phyloP scores from a whole-genome alignment of 148 eudicot genomes.

The Camellia granthamiana region DNA sequence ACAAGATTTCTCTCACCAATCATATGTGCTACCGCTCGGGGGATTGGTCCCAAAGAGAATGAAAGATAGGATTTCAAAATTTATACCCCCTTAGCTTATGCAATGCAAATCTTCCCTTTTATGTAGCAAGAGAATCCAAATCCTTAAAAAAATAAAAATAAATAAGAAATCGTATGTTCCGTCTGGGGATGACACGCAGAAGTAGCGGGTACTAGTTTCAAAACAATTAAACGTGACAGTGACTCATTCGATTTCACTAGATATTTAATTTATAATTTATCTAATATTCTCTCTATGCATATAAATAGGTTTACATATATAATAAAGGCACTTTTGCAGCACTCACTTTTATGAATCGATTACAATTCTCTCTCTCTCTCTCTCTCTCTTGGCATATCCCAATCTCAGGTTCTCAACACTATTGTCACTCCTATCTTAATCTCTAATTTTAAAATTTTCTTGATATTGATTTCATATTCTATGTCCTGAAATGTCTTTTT shows the following conservation, averaged over 20 bases:
- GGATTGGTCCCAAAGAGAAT: too few species aligned
- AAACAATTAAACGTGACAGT: constrained; percentile 2
- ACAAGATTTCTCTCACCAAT: too few species aligned
- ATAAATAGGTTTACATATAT: too few species aligned
- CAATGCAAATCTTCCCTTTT: too few species aligned
- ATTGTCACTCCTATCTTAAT: background rate
- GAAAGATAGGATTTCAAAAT: too few species aligned
- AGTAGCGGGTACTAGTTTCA: constrained; percentile 10
- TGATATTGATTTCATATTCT: too few species aligned
- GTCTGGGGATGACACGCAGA: background rate
- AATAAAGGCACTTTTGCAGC: background rate
- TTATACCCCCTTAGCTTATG: too few species aligned
- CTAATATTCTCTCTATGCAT: background rate
- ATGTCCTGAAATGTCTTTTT: background rate
- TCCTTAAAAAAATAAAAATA: too few species aligned
- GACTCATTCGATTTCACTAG: constrained; percentile 1
- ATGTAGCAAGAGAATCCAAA: too few species aligned
- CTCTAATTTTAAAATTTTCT: too few species aligned
- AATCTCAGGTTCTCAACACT: constrained; percentile 1
- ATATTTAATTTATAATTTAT: background rate
- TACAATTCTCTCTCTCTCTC: background rate
- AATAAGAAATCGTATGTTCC: too few species aligned
- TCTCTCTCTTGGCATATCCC: background rate
- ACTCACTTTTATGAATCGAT: background rate
- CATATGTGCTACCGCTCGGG: too few species aligned